Percentiles rank a stretch among this genome's conserved stretches.
phyloP scores from a whole-genome alignment of 257 asterid species.

The Penstemon barbatus region DNA sequence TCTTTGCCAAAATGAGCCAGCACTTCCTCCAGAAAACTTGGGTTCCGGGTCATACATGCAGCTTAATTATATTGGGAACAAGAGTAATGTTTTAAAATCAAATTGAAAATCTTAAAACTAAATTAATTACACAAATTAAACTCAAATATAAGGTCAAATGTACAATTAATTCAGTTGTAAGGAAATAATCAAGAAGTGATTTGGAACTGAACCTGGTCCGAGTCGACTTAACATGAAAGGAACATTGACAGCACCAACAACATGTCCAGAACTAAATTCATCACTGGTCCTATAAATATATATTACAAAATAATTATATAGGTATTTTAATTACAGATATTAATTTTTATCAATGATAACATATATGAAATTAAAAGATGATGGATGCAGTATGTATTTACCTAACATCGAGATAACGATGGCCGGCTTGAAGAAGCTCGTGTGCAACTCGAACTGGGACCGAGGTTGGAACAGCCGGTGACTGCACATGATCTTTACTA shows the following conservation, averaged over 20 bases:
- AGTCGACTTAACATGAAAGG: constrained; percentile 65
- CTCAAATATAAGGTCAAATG: too few relatives aligned
- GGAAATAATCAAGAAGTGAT: too few relatives aligned
- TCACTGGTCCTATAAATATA: constrained; percentile 55
- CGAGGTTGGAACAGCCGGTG: constrained; percentile 51
- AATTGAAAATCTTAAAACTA: too few relatives aligned
- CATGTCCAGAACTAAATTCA: constrained; percentile 66
- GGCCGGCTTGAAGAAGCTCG: constrained; percentile 78
- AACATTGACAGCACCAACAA: constrained; percentile 64
- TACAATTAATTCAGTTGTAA: too few relatives aligned
- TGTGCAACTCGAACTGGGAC: constrained; percentile 86
- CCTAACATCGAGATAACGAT: constrained; percentile 78
- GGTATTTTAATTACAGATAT: not conserved
- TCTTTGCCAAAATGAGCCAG: constrained; percentile 49
- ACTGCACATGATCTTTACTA: constrained; percentile 32
- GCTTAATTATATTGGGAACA: too few relatives aligned
- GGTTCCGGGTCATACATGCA: constrained; percentile 63
- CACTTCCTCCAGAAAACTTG: constrained; percentile 54
- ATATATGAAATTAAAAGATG: too few relatives aligned
- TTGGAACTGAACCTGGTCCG: constrained; percentile 50
- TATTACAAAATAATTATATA: too few relatives aligned
- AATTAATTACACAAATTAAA: too few relatives aligned
- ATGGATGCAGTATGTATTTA: not conserved
- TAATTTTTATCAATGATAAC: too few relatives aligned
- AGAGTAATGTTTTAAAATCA: too few relatives aligned